A percentile compares a stretch with the other conserved stretches of the same genome.
Conservation (phyloP, 2,329 filamentous ascomycete genomes). For the Rhynchosporium graminicola region DNA sequence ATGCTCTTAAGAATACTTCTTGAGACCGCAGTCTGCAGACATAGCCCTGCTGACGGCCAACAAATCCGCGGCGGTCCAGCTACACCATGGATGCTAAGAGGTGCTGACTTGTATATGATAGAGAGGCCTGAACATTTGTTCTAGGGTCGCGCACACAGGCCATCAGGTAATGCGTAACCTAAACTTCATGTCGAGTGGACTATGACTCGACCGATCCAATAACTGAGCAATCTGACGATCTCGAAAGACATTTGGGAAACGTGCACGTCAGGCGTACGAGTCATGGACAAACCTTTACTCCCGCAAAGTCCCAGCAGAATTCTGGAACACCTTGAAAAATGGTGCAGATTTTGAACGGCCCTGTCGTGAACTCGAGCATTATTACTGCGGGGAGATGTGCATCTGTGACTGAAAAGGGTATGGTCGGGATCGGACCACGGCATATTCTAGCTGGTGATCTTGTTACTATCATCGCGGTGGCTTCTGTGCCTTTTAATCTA, state of each 20-base stretch:
- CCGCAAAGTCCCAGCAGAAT: not conserved
- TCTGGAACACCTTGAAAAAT: not conserved
- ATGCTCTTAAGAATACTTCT: too few species aligned
- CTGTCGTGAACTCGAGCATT: not conserved
- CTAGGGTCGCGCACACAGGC: too few species aligned
- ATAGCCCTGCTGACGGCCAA: too few species aligned
- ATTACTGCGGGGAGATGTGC: not conserved
- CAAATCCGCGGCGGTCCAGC: too few species aligned
- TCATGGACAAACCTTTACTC: not conserved
- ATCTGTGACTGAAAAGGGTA: not conserved
- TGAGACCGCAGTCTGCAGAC: too few species aligned
- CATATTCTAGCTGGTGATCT: slow-evolving; percentile 6
- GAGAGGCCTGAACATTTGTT: too few species aligned
- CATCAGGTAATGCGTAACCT: too few species aligned
- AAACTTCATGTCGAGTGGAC: too few species aligned
- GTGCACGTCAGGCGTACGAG: not conserved
- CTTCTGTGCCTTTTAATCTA: slow-evolving; percentile 11
- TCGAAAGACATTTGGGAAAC: not conserved
- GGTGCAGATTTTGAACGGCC: too few species aligned
- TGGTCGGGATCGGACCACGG: slow-evolving; percentile 3
- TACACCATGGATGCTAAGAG: too few species aligned
- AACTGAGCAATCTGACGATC: not conserved
- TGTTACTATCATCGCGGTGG: slow-evolving; percentile 4
- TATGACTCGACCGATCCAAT: not conserved
- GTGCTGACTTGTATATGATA: too few species aligned